These are phyloP conservation scores for Aspergillus ustus DNA, from an alignment of 2,329 filamentous ascomycete species.

Conservation along the genomic window DNA sequence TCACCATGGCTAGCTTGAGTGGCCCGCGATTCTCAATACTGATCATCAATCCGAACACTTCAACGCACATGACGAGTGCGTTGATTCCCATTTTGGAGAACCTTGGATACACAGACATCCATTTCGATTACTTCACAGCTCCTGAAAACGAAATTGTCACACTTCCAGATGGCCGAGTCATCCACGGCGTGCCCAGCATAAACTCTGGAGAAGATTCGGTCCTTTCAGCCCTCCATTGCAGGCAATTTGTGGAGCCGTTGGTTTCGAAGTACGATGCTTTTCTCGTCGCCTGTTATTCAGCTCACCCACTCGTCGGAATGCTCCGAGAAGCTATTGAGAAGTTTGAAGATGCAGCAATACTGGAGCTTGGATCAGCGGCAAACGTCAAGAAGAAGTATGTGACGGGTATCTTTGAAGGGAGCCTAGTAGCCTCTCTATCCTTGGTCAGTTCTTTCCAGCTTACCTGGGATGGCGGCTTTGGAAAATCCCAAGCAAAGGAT, in stretches of 20 bases:
- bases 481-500: slow-evolving; percentile 45
- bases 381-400: slow-evolving; percentile 56
- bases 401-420: slow-evolving; percentile 87
- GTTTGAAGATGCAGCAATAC: slow-evolving; percentile 23
- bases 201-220: slow-evolving; percentile 73
- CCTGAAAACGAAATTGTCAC: slow-evolving; percentile 35
- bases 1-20: slow-evolving; percentile 23
- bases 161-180: slow-evolving; percentile 34
- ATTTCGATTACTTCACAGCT: slow-evolving; percentile 47
- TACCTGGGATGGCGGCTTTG: slow-evolving; percentile 26
- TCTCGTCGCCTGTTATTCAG: slow-evolving; percentile 85
- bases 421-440: slow-evolving; percentile 68
- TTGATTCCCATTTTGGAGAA: slow-evolving; percentile 45
- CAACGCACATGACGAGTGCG: slow-evolving; percentile 49
- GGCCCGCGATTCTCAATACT: slow-evolving; percentile 37
- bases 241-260: slow-evolving; percentile 56
- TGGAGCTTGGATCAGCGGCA: slow-evolving; percentile 32
- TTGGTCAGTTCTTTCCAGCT: slow-evolving; percentile 49
- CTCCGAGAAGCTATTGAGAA: slow-evolving; percentile 55
- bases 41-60: slow-evolving; percentile 53
- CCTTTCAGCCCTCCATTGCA: slow-evolving; percentile 65
- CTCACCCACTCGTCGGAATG: slow-evolving; percentile 73
- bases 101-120: slow-evolving; percentile 42
- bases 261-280: slow-evolving; percentile 67
- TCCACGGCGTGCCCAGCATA: slow-evolving; percentile 71